Evolutionary conservation across 148 eudicot species (phyloP).

Genomic region (Camellia japonica): DNA sequence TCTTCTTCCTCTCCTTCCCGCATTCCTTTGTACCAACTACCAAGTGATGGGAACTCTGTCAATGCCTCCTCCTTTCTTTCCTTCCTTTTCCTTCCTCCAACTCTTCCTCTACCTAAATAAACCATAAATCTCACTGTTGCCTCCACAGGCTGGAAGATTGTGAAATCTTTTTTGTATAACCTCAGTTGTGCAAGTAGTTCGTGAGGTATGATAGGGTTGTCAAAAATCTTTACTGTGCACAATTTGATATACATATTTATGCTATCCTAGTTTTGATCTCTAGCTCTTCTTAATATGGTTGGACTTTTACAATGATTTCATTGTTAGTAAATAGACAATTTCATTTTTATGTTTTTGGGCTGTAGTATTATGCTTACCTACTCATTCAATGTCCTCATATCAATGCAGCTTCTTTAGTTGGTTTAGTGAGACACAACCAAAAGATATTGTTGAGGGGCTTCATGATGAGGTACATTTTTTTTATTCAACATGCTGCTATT

Average conservation of each 20-base stretch:
- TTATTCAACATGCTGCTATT: neutral
- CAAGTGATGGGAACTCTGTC: neutral
- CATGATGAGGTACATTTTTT: constrained; percentile 61
- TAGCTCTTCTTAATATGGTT: neutral
- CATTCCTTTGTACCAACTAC: neutral
- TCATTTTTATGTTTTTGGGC: neutral
- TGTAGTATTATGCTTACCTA: neutral
- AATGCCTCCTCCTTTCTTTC: neutral
- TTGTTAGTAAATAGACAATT: neutral
- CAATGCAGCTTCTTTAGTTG: no score
- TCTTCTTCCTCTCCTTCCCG: neutral
- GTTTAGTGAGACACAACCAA: constrained; percentile 22
- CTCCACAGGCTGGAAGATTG: neutral
- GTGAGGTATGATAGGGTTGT: neutral
- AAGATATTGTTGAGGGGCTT: constrained; percentile 50
- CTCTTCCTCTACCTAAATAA: neutral
- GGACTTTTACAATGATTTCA: neutral
- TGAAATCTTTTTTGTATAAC: neutral
- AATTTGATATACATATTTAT: neutral
- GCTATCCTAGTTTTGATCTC: neutral
- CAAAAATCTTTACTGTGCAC: neutral
- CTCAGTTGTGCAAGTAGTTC: neutral
- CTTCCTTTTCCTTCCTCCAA: neutral
- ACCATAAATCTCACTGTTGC: neutral
- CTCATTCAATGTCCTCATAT: neutral